phyloP scores from a whole-genome alignment of 78 protist genomes.

The Protostelium mycophagum region DNA sequence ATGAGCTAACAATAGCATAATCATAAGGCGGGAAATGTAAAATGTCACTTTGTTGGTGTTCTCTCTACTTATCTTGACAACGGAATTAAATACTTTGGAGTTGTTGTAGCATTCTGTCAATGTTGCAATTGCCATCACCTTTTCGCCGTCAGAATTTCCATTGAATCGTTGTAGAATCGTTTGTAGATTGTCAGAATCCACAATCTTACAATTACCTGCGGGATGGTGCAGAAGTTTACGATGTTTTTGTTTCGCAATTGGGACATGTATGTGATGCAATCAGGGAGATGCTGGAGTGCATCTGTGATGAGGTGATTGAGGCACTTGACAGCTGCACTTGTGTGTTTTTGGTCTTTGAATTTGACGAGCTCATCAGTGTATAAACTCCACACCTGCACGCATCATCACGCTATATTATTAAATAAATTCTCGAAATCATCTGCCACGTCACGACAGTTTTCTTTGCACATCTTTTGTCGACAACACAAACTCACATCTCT shows the following conservation, averaged over 20 bases:
- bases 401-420: too few species aligned
- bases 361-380: constrained; percentile 9
- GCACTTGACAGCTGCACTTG: constrained; percentile 70
- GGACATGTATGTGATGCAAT: constrained; percentile 70
- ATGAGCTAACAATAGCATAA: background rate
- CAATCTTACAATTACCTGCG: too few species aligned
- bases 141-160: too few species aligned
- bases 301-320: constrained; percentile 83
- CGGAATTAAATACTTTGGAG: constrained; percentile 65
- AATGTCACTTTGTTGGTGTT: constrained; percentile 10
- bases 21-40: background rate
- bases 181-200: too few species aligned
- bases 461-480: constrained; percentile 18
- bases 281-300: constrained; percentile 81
- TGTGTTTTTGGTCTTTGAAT: constrained; percentile 12
- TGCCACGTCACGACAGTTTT: constrained; percentile 29
- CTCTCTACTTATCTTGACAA: constrained; percentile 93
- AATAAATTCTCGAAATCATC: too few species aligned
- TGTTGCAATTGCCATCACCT: constrained; percentile 96
- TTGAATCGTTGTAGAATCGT: too few species aligned
- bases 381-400: too few species aligned
- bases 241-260: constrained; percentile 41
- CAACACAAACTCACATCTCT: constrained; percentile 73
- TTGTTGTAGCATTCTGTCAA: constrained; percentile 80
- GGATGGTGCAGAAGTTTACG: constrained; percentile 92